Percentiles rank a stretch among this genome's conserved stretches.
These are phyloP conservation scores for Agrostemma githago DNA, from an alignment of 148 eudicot species.

Conservation along the genomic window DNA sequence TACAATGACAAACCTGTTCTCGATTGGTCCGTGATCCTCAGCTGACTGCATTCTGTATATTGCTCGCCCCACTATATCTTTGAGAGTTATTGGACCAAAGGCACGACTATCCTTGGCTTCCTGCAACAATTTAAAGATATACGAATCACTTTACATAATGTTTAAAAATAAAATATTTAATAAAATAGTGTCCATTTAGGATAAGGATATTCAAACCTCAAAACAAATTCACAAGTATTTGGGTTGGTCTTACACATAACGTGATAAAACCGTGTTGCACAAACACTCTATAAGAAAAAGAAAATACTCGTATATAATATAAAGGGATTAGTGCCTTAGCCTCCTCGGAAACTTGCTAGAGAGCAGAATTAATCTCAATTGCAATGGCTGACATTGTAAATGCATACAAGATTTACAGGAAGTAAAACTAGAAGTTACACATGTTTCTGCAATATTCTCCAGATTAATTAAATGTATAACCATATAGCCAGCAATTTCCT, in stretches of 20 bases:
- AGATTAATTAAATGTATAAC: background rate
- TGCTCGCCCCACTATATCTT: slow-evolving; percentile 26
- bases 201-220: no score
- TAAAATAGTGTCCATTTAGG: no score
- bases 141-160: no score
- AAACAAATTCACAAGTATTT: background rate
- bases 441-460: background rate
- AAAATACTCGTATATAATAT: background rate
- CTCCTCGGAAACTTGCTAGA: background rate
- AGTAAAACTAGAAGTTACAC: background rate
- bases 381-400: background rate
- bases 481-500: background rate
- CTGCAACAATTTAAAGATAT: slow-evolving; percentile 12
- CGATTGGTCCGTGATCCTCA: slow-evolving; percentile 20
- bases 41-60: slow-evolving; percentile 25
- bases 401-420: background rate
- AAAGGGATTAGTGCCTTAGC: background rate
- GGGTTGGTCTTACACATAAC: background rate
- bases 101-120: slow-evolving; percentile 35
- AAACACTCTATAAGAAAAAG: background rate
- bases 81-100: slow-evolving; percentile 23
- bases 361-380: background rate
- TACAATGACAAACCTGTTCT: slow-evolving; percentile 20
- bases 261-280: background rate
- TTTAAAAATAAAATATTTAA: no score